Conservation (phyloP, 805 yeast species). For the Barnettozyma sp. region DNA sequence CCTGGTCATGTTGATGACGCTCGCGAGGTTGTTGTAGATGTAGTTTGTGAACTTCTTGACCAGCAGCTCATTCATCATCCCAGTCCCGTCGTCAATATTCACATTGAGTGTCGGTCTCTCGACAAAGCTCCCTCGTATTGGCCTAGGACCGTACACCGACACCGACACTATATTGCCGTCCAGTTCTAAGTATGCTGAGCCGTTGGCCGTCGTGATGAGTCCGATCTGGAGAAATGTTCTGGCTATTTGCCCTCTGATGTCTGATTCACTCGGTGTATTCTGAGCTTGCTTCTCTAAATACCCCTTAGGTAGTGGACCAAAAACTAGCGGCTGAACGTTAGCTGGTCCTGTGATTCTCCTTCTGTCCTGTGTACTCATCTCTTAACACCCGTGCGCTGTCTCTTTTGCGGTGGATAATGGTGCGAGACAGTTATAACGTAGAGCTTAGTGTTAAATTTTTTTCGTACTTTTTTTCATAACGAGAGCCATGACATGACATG, state of each 20-base stretch:
- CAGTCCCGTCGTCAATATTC: conserved; percentile 31
- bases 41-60: conserved; percentile 41
- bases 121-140: conserved; percentile 66
- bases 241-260: conserved; percentile 27
- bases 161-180: conserved; percentile 44
- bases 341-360: conserved; percentile 83
- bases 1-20: conserved; percentile 42
- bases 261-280: conserved; percentile 15
- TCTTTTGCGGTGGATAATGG: too few species aligned
- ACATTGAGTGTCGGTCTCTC: conserved; percentile 62
- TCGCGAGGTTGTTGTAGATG: conserved; percentile 31
- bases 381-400: too few species aligned
- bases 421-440: too few species aligned
- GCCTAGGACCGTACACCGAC: conserved; percentile 84
- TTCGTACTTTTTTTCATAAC: too few species aligned
- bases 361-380: conserved; percentile 46
- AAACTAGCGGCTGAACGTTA: conserved; percentile 48
- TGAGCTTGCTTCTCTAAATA: conserved; percentile 10
- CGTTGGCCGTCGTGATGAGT: conserved; percentile 63
- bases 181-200: conserved; percentile 74
- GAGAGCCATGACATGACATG: too few species aligned
- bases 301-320: conserved; percentile 25
- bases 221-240: conserved; percentile 55
- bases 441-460: too few species aligned
- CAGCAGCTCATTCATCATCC: conserved; percentile 25